These are phyloP conservation scores for Colletotrichum coccodes DNA, from an alignment of 2,329 filamentous ascomycete species.

Conservation along the genomic window DNA sequence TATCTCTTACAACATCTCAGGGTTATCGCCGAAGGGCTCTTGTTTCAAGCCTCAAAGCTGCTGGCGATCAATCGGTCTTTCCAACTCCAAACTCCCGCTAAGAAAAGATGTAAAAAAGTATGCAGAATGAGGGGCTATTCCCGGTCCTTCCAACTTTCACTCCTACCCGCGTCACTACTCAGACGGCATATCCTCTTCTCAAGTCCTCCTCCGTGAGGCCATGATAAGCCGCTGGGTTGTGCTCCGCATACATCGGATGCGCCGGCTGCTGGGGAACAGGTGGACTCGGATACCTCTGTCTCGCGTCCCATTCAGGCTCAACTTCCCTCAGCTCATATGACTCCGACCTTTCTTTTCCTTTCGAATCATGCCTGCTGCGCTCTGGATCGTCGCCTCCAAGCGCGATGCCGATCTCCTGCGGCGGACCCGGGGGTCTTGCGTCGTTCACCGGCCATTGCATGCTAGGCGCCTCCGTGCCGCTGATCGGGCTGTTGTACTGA, in stretches of 20 bases:
- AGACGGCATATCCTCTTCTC: constrained; percentile 13
- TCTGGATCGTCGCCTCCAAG: constrained; percentile 50
- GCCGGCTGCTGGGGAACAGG: constrained; percentile 59
- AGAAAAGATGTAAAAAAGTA: neutral
- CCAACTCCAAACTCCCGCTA: constrained; percentile 32
- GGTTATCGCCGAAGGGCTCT: neutral
- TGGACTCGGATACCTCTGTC: constrained; percentile 40
- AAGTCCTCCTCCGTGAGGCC: constrained; percentile 35
- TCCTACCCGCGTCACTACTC: neutral
- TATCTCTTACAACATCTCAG: neutral
- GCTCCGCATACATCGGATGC: constrained; percentile 38
- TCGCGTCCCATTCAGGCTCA: constrained; percentile 44
- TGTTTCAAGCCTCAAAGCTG: neutral
- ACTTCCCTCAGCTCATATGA: constrained; percentile 62
- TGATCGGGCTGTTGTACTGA: constrained; percentile 63
- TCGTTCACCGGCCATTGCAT: constrained; percentile 50
- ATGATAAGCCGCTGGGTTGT: constrained; percentile 34
- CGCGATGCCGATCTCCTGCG: constrained; percentile 53
- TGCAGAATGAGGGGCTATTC: neutral
- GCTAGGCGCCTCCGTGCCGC: constrained; percentile 48
- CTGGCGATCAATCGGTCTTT: neutral
- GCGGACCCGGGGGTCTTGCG: constrained; percentile 15
- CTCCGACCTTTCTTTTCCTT: constrained; percentile 57
- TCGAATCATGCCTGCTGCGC: constrained; percentile 38
- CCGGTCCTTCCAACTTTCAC: neutral